These are phyloP conservation scores for Phaffia australis DNA, from an alignment of 768 basidiomycete species.

Conservation along the genomic window DNA sequence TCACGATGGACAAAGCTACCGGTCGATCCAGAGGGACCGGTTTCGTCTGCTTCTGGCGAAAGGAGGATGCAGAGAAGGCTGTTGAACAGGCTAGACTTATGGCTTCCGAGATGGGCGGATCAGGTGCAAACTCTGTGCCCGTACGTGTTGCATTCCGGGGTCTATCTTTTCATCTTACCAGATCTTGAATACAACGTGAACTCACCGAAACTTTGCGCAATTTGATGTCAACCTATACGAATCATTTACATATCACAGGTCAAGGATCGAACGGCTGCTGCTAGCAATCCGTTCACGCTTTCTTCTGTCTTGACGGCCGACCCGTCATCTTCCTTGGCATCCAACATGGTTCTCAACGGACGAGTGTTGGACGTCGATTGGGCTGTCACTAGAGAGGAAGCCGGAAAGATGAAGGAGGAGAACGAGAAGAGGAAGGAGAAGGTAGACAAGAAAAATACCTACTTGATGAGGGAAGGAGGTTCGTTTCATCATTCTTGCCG, in stretches of 20 bases:
- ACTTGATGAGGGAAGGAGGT: conserved; percentile 94
- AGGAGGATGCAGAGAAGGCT: conserved; percentile 73
- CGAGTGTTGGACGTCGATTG: conserved; percentile 80
- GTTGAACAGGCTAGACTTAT: conserved; percentile 68
- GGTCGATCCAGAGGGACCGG: conserved; percentile 88
- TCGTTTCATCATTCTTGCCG: conserved; percentile 32
- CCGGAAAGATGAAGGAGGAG: conserved; percentile 75
- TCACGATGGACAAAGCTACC: conserved; percentile 70
- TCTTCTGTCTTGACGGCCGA: conserved; percentile 88
- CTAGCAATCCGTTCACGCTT: conserved; percentile 60
- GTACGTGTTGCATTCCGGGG: conserved; percentile 26
- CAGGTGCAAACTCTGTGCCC: conserved; percentile 35
- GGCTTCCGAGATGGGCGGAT: conserved; percentile 52
- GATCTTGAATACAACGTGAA: background rate
- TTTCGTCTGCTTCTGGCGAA: conserved; percentile 95
- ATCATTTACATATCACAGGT: conserved; percentile 12
- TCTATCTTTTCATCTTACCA: background rate
- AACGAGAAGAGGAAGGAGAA: conserved; percentile 75
- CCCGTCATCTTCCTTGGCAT: conserved; percentile 72
- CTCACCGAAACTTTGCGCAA: background rate
- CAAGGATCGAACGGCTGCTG: conserved; percentile 10
- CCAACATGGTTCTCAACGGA: conserved; percentile 77
- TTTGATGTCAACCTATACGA: conserved; percentile 27
- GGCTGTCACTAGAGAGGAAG: conserved; percentile 83
- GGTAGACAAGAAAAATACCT: conserved; percentile 88